These are phyloP conservation scores for Takakia lepidozioides DNA, from an alignment of 225 moss, liverwort and hornwort genomes.

Conservation along the genomic window DNA sequence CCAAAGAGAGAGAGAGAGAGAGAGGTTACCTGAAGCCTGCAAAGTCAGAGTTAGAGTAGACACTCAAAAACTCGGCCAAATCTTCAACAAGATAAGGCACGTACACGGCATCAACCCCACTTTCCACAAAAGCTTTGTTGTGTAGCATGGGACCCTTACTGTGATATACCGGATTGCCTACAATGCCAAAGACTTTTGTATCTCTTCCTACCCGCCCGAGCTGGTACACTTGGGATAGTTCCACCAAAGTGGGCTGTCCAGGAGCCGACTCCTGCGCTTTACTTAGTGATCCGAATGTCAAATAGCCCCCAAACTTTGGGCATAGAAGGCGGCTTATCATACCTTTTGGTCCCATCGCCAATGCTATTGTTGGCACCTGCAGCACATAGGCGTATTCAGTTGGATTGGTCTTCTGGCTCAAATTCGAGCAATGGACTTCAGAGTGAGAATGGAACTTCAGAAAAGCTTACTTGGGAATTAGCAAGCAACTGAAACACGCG, in stretches of 20 bases:
- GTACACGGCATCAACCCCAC: conserved; percentile 74
- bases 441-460: neutral
- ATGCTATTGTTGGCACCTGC: conserved; percentile 67
- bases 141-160: conserved; percentile 79
- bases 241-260: conserved; percentile 79
- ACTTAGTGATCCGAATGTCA: conserved; percentile 79
- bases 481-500: conserved; percentile 47
- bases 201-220: conserved; percentile 57
- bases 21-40: conserved; percentile 52
- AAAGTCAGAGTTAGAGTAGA: conserved; percentile 51
- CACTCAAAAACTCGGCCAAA: conserved; percentile 55
- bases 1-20: no score
- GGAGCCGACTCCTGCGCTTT: conserved; percentile 78
- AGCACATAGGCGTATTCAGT: no score
- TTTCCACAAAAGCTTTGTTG: conserved; percentile 53
- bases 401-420: no score
- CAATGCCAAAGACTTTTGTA: conserved; percentile 74
- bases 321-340: conserved; percentile 73
- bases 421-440: neutral
- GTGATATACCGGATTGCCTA: conserved; percentile 81
- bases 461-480: conserved; percentile 23
- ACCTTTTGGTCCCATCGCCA: conserved; percentile 78
- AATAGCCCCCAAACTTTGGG: conserved; percentile 80
- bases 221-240: conserved; percentile 80
- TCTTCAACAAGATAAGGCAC: conserved; percentile 77